Conservation (phyloP, 1,284 basidiomycete genomes). For the Fistulinella cinereoalba region DNA sequence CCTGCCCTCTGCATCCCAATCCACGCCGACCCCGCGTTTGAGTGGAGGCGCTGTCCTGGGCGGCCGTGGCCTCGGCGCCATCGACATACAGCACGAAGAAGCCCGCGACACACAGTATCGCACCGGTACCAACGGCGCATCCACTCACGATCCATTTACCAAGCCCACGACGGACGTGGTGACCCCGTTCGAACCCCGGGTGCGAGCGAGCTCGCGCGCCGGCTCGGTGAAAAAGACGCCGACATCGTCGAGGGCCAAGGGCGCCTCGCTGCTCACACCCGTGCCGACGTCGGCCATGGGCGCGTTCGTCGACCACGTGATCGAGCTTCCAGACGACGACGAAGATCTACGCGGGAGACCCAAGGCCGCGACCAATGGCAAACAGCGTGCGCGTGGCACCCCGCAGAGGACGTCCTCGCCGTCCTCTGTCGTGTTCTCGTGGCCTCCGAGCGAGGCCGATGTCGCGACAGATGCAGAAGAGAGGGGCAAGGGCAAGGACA, state of each 20-base stretch:
- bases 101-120: slow-evolving; percentile 16
- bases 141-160: not conserved
- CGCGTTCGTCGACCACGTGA: slow-evolving; percentile 20
- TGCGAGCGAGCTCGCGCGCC: not conserved
- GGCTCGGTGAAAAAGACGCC: slow-evolving; percentile 12
- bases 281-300: slow-evolving; percentile 7
- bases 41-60: slow-evolving; percentile 25
- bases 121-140: not conserved
- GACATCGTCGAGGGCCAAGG: not conserved
- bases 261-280: slow-evolving; percentile 2
- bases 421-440: slow-evolving; percentile 3
- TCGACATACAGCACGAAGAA: slow-evolving; percentile 32
- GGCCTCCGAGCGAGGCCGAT: slow-evolving; percentile 22
- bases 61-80: slow-evolving; percentile 27
- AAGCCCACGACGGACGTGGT: not conserved
- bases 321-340: slow-evolving; percentile 21
- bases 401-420: slow-evolving; percentile 8
- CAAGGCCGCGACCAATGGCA: not conserved
- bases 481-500: not conserved
- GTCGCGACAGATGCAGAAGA: slow-evolving; percentile 6
- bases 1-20: slow-evolving; percentile 14
- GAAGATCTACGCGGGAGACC: not conserved
- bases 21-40: slow-evolving; percentile 14
- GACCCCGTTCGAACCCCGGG: not conserved
- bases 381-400: not conserved